phyloP scores from a whole-genome alignment of 2,329 filamentous ascomycete genomes.

The Aspergillus pseudoviridinutans region DNA sequence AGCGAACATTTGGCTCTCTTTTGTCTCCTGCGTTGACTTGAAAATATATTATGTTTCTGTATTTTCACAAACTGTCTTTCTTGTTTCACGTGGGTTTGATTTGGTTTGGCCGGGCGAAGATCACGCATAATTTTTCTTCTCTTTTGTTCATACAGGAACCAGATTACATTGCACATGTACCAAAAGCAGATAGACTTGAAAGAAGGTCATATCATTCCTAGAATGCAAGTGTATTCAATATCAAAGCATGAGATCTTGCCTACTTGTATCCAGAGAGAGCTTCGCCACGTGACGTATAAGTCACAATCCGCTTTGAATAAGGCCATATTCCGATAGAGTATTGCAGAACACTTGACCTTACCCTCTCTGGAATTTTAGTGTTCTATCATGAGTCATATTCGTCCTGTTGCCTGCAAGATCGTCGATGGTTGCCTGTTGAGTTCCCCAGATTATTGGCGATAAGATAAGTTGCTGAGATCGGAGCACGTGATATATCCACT shows the following conservation, averaged over 20 bases:
- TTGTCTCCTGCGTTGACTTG: constrained; percentile 9
- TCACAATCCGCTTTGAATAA: too few relatives aligned
- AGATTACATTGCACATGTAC: constrained; percentile 15
- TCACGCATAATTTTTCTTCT: constrained; percentile 2
- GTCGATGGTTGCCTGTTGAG: background rate
- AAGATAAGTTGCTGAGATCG: background rate
- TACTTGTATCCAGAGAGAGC: too few relatives aligned
- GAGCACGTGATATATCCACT: background rate
- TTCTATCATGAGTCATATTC: background rate
- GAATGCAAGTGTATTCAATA: background rate
- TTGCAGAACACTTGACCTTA: too few relatives aligned
- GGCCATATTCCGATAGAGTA: too few relatives aligned
- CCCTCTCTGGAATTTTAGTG: background rate
- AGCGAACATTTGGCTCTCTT: constrained; percentile 20
- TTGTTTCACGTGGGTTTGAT: constrained; percentile 6
- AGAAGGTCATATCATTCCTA: background rate
- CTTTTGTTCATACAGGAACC: constrained; percentile 7
- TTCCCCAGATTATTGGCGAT: background rate
- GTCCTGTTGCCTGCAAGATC: background rate
- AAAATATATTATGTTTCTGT: constrained; percentile 21
- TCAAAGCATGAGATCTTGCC: background rate
- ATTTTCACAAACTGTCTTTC: constrained; percentile 10
- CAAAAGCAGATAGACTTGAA: constrained; percentile 20
- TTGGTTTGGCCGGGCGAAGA: constrained; percentile 7
- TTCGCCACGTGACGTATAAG: too few relatives aligned